Base-by-base conservation (phyloP, 371 early-diverging fungal genomes). In the Mucor indicus region DNA sequence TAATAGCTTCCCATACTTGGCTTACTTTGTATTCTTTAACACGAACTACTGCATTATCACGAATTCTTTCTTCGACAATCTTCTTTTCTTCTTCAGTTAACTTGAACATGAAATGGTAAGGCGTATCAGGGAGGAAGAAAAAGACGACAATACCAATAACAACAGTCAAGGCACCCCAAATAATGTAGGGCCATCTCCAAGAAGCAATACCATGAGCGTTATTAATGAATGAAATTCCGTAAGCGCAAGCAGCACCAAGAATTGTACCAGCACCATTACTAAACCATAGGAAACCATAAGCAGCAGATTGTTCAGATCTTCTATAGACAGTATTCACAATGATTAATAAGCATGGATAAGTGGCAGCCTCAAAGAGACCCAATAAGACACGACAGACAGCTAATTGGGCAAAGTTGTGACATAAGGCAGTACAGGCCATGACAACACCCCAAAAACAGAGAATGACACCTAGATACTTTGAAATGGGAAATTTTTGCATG, bases 321-420 rank as follows among this genome's bases (percentile, higher is more conserved):
- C 72, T 60, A 35, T 72, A 72, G 0, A 66, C 38, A 1, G 54
- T 60, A 29, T 45, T 58, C 25, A 69, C 11, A 2, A 69, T 33
- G 7, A 72, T 40, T 12, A 49, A 52, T 4, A 72, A 12, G 23
- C 55, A 60, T 3, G 68, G 68, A 43, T 64, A 53, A 0, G 62
- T 53, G 9, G 48, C 55, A 3, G 64, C 75, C 37, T 64, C 69
- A 40, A 69, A 58, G 3, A 69, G 33, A 4, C 74, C 75, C 9
- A 71, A 55, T 1, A 74, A 43, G 16, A 64, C 54, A 3, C 62
- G 54, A 0, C 60, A 21, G 0, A 35, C 69, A n/a, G 53, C 48
- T 11, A 71, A 29, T 35, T 68, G 55, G 10, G 50, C 16, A 50
- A 66, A 74, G 1, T 17, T 66, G 1, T 49, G 16, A 22, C 59